These are phyloP conservation scores for Lobosporangium transversale DNA, from an alignment of 192 early-diverging fungal genomes.

Conservation along the genomic window DNA sequence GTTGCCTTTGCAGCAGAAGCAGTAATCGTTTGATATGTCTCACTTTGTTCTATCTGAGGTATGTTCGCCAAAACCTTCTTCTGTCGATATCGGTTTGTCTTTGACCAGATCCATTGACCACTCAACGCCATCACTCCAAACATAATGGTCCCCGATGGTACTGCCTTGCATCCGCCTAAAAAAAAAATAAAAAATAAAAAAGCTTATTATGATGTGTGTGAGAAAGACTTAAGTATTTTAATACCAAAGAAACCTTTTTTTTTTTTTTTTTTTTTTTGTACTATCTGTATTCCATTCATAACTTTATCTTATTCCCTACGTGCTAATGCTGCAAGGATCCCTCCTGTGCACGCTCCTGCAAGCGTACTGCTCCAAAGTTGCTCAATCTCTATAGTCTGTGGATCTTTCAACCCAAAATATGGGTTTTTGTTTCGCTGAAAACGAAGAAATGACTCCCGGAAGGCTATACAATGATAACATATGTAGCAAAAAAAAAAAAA, in stretches of 20 bases:
- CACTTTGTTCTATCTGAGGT: too few relatives aligned
- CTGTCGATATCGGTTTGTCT: constrained; percentile 62
- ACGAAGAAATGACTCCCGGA: constrained; percentile 66
- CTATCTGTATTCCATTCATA: too few relatives aligned
- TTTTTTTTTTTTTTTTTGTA: too few relatives aligned
- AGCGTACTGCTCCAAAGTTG: constrained; percentile 69
- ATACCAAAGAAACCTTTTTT: not conserved
- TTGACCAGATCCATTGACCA: constrained; percentile 59
- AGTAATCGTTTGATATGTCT: too few relatives aligned
- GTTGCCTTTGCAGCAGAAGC: not conserved
- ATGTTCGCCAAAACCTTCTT: constrained; percentile 58
- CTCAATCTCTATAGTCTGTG: constrained; percentile 68
- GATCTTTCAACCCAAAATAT: constrained; percentile 62
- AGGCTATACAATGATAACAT: too few relatives aligned
- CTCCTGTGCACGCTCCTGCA: constrained; percentile 72
- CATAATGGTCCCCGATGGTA: constrained; percentile 63
- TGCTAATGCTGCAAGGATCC: constrained; percentile 59
- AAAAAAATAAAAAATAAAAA: not conserved
- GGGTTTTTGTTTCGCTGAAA: constrained; percentile 65
- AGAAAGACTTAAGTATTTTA: too few relatives aligned
- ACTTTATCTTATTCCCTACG: too few relatives aligned
- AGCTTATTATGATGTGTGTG: not conserved
- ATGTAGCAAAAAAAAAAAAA: too few relatives aligned
- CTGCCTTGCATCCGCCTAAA: constrained; percentile 58
- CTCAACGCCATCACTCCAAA: constrained; percentile 61